phyloP scores from a whole-genome alignment of 2,329 filamentous ascomycete genomes.

The Dryadomyces quercivorus region DNA sequence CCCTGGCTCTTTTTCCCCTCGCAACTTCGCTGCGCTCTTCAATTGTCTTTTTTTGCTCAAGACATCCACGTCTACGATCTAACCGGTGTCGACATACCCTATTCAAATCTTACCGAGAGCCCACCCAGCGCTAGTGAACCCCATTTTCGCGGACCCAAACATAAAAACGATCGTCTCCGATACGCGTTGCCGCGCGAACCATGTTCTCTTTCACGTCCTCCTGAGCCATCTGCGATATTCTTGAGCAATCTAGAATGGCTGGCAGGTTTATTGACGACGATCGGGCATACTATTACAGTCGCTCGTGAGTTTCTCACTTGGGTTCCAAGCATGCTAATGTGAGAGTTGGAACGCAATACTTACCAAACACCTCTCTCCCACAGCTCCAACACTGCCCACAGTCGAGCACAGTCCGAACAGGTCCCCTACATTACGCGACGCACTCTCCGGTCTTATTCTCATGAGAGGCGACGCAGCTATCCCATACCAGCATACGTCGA shows the following conservation, averaged over 20 bases:
- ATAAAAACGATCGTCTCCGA: neutral
- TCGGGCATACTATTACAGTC: neutral
- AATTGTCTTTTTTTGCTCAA: neutral
- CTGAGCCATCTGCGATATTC: neutral
- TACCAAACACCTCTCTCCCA: neutral
- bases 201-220: neutral
- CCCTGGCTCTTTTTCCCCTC: neutral
- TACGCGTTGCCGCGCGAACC: neutral
- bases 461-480: slow-evolving; percentile 16
- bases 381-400: neutral
- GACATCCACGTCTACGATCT: neutral
- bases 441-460: neutral
- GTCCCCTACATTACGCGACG: neutral
- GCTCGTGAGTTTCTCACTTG: neutral
- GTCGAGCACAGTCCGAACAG: slow-evolving; percentile 6
- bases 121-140: neutral
- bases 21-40: neutral
- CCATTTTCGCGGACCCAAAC: neutral
- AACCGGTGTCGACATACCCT: neutral
- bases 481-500: slow-evolving; percentile 57
- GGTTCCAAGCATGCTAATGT: neutral
- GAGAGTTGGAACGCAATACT: neutral
- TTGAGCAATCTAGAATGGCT: neutral
- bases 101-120: neutral
- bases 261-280: neutral